Evolutionary conservation across 441 rosid species (phyloP).

Genomic region (Hura crepitans): DNA sequence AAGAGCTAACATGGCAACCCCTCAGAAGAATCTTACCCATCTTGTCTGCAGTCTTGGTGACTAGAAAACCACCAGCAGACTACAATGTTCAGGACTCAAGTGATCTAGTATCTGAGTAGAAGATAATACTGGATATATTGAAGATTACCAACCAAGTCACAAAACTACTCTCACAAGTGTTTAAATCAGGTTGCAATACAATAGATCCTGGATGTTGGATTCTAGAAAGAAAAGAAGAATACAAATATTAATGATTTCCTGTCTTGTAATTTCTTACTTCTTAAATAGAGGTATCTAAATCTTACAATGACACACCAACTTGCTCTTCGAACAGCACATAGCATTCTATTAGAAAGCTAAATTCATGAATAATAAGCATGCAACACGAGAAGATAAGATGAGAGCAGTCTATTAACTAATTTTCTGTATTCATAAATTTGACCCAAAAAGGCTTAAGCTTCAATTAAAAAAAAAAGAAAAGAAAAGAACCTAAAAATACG

Average conservation of each 20-base stretch:
- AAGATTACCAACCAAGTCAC: neutral
- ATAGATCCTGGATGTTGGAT: neutral
- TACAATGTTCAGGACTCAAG: neutral
- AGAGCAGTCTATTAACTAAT: neutral
- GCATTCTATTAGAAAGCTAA: neutral
- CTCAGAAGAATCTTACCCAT: neutral
- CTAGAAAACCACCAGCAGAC: slow-evolving; percentile 11
- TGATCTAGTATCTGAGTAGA: neutral
- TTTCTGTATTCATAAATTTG: neutral
- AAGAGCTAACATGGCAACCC: neutral
- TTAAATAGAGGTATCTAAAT: neutral
- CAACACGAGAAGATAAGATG: neutral
- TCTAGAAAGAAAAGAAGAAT: neutral
- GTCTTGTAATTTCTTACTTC: neutral
- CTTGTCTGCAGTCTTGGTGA: neutral
- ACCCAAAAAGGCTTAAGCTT: neutral
- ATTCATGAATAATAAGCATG: slow-evolving; percentile 2
- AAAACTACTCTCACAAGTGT: neutral
- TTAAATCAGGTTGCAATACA: neutral
- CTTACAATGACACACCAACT: neutral
- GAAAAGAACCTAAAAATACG: no score
- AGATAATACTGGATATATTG: neutral
- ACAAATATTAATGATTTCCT: neutral
- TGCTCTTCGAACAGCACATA: neutral
- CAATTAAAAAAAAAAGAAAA: no score